Percentiles rank a stretch among this genome's conserved stretches.
phyloP scores from a whole-genome alignment of 495 filamentous ascomycete genomes.

The Xylaria intraflava region DNA sequence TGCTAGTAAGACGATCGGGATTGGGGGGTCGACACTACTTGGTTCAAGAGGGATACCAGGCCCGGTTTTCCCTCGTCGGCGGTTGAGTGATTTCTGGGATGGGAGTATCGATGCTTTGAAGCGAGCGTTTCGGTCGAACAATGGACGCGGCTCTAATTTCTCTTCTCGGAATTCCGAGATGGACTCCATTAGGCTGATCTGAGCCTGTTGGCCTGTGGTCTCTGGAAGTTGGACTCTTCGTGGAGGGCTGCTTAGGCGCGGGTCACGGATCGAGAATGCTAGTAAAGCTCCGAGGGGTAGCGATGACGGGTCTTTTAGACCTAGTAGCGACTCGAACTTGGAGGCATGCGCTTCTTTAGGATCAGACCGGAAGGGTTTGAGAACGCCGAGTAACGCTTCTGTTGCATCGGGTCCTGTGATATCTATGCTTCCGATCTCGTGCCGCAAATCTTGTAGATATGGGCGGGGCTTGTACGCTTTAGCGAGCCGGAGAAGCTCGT shows the following conservation, averaged over 20 bases:
- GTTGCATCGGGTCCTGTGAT: constrained; percentile 77
- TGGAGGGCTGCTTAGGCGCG: constrained; percentile 70
- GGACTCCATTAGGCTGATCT: constrained; percentile 37
- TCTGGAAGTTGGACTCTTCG: constrained; percentile 34
- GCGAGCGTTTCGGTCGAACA: constrained; percentile 67
- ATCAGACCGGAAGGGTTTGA: constrained; percentile 49
- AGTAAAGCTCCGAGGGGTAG: constrained; percentile 68
- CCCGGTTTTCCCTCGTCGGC: constrained; percentile 61
- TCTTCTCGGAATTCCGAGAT: constrained; percentile 69
- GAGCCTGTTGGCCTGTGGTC: constrained; percentile 45
- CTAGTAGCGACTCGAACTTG: constrained; percentile 57
- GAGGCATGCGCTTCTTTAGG: constrained; percentile 40
- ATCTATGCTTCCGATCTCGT: constrained; percentile 91
- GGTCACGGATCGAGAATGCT: constrained; percentile 68
- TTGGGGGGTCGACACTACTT: constrained; percentile 63
- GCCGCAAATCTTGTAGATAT: constrained; percentile 81
- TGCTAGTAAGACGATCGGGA: constrained; percentile 70
- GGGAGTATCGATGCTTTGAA: constrained; percentile 55
- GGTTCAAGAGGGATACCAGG: constrained; percentile 60
- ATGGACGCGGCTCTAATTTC: constrained; percentile 40
- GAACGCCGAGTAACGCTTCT: constrained; percentile 66
- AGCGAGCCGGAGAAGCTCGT: constrained; percentile 59
- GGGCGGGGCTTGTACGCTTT: constrained; percentile 67
- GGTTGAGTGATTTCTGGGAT: constrained; percentile 78
- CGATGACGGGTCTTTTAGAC: constrained; percentile 68